Base-by-base conservation (phyloP, 148 eudicot species). In the Hydrangea macrophylla region DNA sequence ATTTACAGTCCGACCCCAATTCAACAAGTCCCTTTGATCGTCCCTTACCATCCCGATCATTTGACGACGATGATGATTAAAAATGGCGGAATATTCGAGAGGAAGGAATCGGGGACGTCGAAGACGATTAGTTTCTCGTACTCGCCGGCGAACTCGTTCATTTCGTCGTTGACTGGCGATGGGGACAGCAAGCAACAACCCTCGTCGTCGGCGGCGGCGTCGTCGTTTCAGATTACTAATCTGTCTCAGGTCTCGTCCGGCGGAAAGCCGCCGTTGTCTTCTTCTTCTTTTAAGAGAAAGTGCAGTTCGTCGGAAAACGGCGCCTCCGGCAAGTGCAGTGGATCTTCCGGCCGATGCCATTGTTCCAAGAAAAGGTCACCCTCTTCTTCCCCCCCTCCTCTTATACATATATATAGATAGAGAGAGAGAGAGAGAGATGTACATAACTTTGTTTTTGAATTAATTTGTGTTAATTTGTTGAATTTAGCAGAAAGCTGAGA, bases 331-430 rank as follows among this genome's bases (percentile, higher is more conserved):
- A 88, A 87, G 88, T 92, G 98, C 57, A 86, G 86, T 58, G 92
- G 87, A 8, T 73, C 90, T 24, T 81, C 90, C 56, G 90, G 96
- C 48, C 83, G 84, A 2, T 88, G 96, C 73, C 94, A 90, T 71
- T 92, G 98, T 45, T 87, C 96, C 42, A 92, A 90, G 80, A 82
- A 80, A 67, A 80, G 94, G 98, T 90, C 5, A 35, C 39, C 39
- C 39, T 35, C 5, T 35, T 8, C 8, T 35, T 35, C 39, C 8
- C 39, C 8, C 39, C 8, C 39, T 35, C 39, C 4, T 35, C 39
- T 35, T 35, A 35, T 35, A 35, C 39, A 8, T 4, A 8, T 35
- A 35, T 35, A 8, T 8, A n/a, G n/a, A n/a, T n/a, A n/a, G n/a
- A n/a, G n/a, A n/a, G n/a, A n/a, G n/a, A n/a, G n/a, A n/a, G n/a